Base-by-base conservation (phyloP, 768 basidiomycete genomes). In the Podaxis pistillaris region DNA sequence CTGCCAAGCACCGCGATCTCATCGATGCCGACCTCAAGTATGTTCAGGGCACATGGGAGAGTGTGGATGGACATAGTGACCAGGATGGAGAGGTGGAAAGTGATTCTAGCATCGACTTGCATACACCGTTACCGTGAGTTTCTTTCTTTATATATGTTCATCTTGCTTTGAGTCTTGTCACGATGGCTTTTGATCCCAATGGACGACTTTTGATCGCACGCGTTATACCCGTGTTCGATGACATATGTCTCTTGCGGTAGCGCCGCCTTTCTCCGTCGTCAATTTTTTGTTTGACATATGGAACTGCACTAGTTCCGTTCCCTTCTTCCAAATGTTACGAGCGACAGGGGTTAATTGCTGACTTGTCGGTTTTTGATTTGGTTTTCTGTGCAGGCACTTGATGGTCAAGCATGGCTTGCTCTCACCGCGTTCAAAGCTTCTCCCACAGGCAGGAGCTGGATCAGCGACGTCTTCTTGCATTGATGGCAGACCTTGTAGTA, bases 381-480 rank as follows among this genome's bases (percentile, higher is more conserved):
- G 13, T 63, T 51, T 1, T 56, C 51, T 3, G 58, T 59, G 8
- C 65, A 89, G 88, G 0, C 81, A 86, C 65, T 70, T 89, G 41
- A 89, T 90, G 86, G 72, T 89, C 40, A 81, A 82, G 8, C 82
- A 88, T 52, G 88, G 88, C 3, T 76, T 89, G 38, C 77, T 90
- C 11, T 89, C 88, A 5, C 86, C 88, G 0, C 76, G 81, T 63
- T 89, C 88, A 0, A 88, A 87, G 63, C 74, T 89, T 3, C 69
- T 89, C 5, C 79, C 85, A 4, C 68, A 73, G 49, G 61, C 62
- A 40, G 63, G 69, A n/a, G 68, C 72, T 2, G 64, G 67, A 12
- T 58, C 71, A 13, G 63, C 46, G 1, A 72, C 71, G 38, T 70
- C 66, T 37, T 38, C 56, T 24, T 37, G 4, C 28, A 37, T 36